A percentile compares a stretch with the other conserved stretches of the same genome.
Conservation (phyloP, 257 asterid genomes). For the Solanum chmielewskii region DNA sequence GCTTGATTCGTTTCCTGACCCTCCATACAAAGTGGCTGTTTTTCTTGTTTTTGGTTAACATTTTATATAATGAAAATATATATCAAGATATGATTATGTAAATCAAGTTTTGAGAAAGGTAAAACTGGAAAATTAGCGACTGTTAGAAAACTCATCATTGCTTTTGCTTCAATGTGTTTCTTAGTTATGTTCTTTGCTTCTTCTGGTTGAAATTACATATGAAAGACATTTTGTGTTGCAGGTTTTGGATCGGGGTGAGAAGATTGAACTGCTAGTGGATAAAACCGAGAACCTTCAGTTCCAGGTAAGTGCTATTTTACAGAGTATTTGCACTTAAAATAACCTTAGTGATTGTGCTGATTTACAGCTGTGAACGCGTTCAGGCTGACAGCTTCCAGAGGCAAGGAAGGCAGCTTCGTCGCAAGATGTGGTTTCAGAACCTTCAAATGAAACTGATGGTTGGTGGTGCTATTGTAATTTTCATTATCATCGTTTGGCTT, state of each 20-base stretch:
- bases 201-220: not conserved
- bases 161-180: not conserved
- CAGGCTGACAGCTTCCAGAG: conserved; percentile 98
- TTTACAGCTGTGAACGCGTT: not conserved
- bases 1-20: not conserved
- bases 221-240: conserved; percentile 5
- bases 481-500: conserved; percentile 57
- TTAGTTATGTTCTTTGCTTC: not conserved
- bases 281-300: conserved; percentile 95
- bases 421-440: conserved; percentile 95
- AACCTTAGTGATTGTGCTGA: not conserved
- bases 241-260: conserved; percentile 98
- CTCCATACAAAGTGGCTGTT: not conserved
- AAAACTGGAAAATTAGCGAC: not conserved
- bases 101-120: not conserved
- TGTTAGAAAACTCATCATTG: not conserved
- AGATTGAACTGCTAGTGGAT: conserved; percentile 86
- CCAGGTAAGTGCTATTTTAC: conserved; percentile 40
- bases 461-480: conserved; percentile 41
- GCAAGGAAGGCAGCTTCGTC: conserved; percentile 87
- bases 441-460: conserved; percentile 74
- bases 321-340: not conserved
- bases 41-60: not conserved
- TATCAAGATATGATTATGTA: not conserved
- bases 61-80: not conserved